Evolutionary conservation across 1,139 yeast species (phyloP).

Genomic region (Casaregolazyma suthepensis): DNA sequence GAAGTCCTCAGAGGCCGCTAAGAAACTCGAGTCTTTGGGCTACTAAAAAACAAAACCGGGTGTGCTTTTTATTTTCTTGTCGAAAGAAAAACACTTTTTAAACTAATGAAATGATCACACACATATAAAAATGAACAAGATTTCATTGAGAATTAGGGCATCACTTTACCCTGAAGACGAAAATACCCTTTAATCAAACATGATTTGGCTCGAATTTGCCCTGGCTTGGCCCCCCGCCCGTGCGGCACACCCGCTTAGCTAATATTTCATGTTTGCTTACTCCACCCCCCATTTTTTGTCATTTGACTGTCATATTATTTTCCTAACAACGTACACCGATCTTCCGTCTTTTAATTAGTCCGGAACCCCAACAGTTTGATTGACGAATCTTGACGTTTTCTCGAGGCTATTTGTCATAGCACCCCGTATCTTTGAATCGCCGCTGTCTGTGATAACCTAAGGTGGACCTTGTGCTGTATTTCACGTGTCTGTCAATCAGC

Average conservation of each 20-base stretch:
- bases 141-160: neutral
- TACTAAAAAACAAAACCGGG: slow-evolving; percentile 40
- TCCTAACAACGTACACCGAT: neutral
- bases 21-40: slow-evolving; percentile 75
- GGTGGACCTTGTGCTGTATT: neutral
- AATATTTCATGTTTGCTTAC: neutral
- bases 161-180: no score
- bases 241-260: neutral
- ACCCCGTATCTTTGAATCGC: neutral
- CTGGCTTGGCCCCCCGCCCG: neutral
- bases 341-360: neutral
- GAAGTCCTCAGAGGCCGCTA: slow-evolving; percentile 58
- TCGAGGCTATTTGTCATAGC: neutral
- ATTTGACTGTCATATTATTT: neutral
- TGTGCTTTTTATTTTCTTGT: neutral
- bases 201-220: neutral
- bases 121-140: slow-evolving; percentile 1
- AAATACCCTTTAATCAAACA: neutral
- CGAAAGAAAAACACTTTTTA: neutral
- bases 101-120: slow-evolving; percentile 1
- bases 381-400: neutral
- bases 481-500: neutral
- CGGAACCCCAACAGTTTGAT: neutral
- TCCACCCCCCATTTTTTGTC: neutral
- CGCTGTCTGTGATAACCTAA: neutral